Evolutionary conservation across 2,329 filamentous ascomycete species (phyloP).

Genomic region (Tolypocladium endophyticum): DNA sequence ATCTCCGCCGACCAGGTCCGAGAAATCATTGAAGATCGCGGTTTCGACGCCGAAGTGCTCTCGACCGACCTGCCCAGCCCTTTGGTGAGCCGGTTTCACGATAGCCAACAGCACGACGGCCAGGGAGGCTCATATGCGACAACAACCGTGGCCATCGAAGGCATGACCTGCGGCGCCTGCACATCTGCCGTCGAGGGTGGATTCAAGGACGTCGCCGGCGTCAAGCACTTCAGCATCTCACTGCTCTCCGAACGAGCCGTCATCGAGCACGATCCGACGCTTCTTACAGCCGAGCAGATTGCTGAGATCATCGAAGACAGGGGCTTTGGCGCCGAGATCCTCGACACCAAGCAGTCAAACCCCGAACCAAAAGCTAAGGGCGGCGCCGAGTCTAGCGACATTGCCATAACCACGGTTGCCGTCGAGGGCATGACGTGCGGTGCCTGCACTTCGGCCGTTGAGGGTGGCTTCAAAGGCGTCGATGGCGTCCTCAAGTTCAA

Average conservation of each 20-base stretch:
- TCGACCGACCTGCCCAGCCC: slow-evolving; percentile 62
- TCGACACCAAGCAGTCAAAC: slow-evolving; percentile 54
- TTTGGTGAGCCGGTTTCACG: slow-evolving; percentile 26
- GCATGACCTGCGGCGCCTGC: slow-evolving; percentile 88
- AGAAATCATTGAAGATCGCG: slow-evolving; percentile 83
- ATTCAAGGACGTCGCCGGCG: slow-evolving; percentile 63
- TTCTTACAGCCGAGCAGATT: slow-evolving; percentile 42
- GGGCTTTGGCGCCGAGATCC: slow-evolving; percentile 69
- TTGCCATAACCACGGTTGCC: slow-evolving; percentile 70
- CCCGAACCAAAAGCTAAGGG: slow-evolving; percentile 13
- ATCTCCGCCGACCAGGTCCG: slow-evolving; percentile 66
- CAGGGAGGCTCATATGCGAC: slow-evolving; percentile 37
- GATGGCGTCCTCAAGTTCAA: slow-evolving; percentile 82
- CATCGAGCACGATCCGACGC: slow-evolving; percentile 61
- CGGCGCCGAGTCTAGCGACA: slow-evolving; percentile 21
- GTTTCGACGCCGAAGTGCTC: slow-evolving; percentile 86
- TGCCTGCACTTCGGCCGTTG: slow-evolving; percentile 86
- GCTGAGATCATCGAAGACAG: slow-evolving; percentile 55
- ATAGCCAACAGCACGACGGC: slow-evolving; percentile 24
- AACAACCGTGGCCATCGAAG: slow-evolving; percentile 69
- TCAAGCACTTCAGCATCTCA: slow-evolving; percentile 72
- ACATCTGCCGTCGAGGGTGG: slow-evolving; percentile 76
- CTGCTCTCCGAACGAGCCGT: slow-evolving; percentile 77
- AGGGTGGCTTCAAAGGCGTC: slow-evolving; percentile 66
- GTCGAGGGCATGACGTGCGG: slow-evolving; percentile 98